These are phyloP conservation scores for Russula foetens DNA, from an alignment of 768 basidiomycete genomes.

Conservation along the genomic window DNA sequence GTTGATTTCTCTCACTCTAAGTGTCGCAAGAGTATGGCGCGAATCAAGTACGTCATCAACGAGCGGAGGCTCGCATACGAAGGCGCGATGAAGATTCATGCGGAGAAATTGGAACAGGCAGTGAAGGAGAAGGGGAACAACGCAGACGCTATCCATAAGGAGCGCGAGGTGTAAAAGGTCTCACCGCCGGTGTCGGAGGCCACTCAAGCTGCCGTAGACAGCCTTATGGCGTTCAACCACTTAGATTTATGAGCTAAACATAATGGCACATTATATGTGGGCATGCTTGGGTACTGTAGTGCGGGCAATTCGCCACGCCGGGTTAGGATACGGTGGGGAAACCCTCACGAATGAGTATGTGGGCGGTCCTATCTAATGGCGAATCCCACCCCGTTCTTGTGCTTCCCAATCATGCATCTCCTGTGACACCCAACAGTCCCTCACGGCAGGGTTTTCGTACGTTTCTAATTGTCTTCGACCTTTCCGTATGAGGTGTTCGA, in stretches of 20 bases:
- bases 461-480: slow-evolving; percentile 59
- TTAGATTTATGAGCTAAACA: not conserved
- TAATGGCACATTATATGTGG: not conserved
- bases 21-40: slow-evolving; percentile 95
- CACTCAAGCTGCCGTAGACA: not conserved
- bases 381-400: slow-evolving; percentile 19
- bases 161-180: slow-evolving; percentile 1
- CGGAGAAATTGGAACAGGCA: slow-evolving; percentile 14
- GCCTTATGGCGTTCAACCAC: not conserved
- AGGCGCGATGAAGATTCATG: slow-evolving; percentile 39
- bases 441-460: slow-evolving; percentile 59
- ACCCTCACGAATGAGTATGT: not conserved
- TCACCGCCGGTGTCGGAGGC: slow-evolving; percentile 1
- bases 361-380: not conserved
- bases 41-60: slow-evolving; percentile 87
- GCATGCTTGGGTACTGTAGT: not conserved
- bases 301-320: not conserved
- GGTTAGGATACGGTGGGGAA: not conserved
- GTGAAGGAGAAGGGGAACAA: not conserved
- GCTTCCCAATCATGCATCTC: slow-evolving; percentile 63
- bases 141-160: slow-evolving; percentile 1
- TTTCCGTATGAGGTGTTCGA: slow-evolving; percentile 72
- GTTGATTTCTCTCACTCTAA: slow-evolving; percentile 26
- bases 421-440: slow-evolving; percentile 65
- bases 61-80: slow-evolving; percentile 84